Conservation (phyloP, 495 filamentous ascomycete species). For the Echria macrotheca region DNA sequence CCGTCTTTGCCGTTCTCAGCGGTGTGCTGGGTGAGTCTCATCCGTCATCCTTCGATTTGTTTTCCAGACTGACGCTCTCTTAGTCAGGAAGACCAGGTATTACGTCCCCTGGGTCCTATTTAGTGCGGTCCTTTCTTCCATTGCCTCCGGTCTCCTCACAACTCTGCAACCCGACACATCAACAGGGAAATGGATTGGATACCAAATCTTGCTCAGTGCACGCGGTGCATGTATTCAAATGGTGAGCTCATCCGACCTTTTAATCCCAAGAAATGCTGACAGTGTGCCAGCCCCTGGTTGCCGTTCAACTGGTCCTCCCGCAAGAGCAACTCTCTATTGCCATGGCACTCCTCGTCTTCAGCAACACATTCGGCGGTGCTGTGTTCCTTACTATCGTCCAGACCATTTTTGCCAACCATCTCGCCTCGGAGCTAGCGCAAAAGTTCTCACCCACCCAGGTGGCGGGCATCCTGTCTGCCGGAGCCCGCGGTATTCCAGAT, state of each 20-base stretch:
- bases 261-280: too few species aligned
- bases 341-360: constrained; percentile 42
- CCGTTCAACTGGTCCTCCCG: constrained; percentile 40
- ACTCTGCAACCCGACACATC: constrained; percentile 27
- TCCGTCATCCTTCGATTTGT: background rate
- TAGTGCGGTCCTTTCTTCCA: constrained; percentile 8
- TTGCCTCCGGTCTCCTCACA: constrained; percentile 38
- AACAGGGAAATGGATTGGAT: constrained; percentile 42
- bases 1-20: constrained; percentile 31
- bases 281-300: constrained; percentile 37
- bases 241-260: constrained; percentile 3
- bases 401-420: constrained; percentile 34
- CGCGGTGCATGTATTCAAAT: constrained; percentile 27
- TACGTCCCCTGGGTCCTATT: constrained; percentile 26
- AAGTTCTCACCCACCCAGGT: constrained; percentile 20
- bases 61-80: background rate
- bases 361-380: constrained; percentile 35
- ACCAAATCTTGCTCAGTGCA: constrained; percentile 42
- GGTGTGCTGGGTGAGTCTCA: constrained; percentile 34
- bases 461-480: constrained; percentile 18
- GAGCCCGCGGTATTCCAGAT: background rate
- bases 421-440: constrained; percentile 17
- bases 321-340: constrained; percentile 34
- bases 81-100: constrained; percentile 16
- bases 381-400: constrained; percentile 31